Evolutionary conservation across 2,329 filamentous ascomycete genomes (phyloP), one percentile per base, ranked within the genome.

Genomic region (Decorospora gaudefroyi): DNA sequence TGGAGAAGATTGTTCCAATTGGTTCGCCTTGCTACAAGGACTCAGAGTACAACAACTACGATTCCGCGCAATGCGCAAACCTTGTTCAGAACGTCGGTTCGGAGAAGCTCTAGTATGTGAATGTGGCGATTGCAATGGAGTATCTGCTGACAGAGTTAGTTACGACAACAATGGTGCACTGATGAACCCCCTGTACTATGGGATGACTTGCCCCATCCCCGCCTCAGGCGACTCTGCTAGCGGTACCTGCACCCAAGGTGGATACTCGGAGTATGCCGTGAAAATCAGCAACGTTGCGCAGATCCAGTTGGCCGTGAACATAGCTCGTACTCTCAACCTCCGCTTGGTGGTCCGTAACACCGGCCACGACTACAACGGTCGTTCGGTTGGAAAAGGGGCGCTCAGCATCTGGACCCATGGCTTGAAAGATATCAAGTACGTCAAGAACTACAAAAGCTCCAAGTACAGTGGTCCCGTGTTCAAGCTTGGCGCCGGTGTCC

Each of bases 291-390:
- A 55, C 4, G 61, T 68, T 11, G 61, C 63, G 1, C 64, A 69
- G 15, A 61, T 68, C 5, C 65, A 69, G 16, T 43, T 67, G 7
- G 59, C 63, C 3, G 55, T 69, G 9, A 69, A 69, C 29, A 56
- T 70, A 11, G 68, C 65, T 3, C 59, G 59, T 1, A 53, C 51
- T 1, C 42, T 59, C 6, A 67, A 68, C 37, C 57, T 70, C 15
- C 64, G 67, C 10, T 35, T 70, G 4, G 60, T 65, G 4, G 53
- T 69, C 6, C 55, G 57, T 9, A 68, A 65, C 37, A 69, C 64
- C 3, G 63, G 66, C 0, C 66, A 69, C 16, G 61, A 64, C 31
- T 69, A 64, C 33, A 58, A 60, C 26, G 62, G 61, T n/a, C 44
- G 58, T 16, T 65, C 60, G 3, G 51, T 58, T 18, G 62, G 62